Percentiles rank a stretch among this genome's conserved stretches.
phyloP scores from a whole-genome alignment of 2,329 filamentous ascomycete genomes.

The Apiospora arundinis region DNA sequence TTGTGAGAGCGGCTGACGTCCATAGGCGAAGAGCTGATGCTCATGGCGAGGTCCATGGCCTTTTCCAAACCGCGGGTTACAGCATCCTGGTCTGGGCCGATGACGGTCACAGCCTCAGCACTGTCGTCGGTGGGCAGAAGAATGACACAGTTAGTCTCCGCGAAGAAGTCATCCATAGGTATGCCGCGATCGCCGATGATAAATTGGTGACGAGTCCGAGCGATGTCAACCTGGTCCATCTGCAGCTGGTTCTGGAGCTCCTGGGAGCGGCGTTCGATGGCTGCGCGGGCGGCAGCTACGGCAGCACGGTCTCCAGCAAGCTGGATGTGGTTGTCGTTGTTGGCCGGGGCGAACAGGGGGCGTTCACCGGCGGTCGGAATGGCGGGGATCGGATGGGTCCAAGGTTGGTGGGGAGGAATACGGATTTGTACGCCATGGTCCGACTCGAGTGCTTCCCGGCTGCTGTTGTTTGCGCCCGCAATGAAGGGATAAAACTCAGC shows the following conservation, averaged over 20 bases:
- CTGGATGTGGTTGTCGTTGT: conserved; percentile 78
- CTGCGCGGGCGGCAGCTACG: conserved; percentile 78
- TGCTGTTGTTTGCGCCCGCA: conserved; percentile 75
- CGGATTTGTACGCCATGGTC: conserved; percentile 79
- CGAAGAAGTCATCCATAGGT: conserved; percentile 83
- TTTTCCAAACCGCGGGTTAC: conserved; percentile 79
- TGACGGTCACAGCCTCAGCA: conserved; percentile 82
- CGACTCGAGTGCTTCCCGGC: conserved; percentile 71
- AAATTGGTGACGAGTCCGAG: conserved; percentile 90
- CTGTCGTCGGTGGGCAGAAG: conserved; percentile 77
- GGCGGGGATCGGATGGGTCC: conserved; percentile 72
- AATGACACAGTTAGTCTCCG: conserved; percentile 88
- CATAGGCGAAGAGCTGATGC: conserved; percentile 83
- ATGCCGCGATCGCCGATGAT: conserved; percentile 86
- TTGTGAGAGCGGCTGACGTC: conserved; percentile 83
- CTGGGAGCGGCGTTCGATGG: conserved; percentile 80
- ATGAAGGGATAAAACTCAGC: conserved; percentile 96
- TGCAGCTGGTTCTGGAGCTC: conserved; percentile 78
- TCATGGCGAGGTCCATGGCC: conserved; percentile 86
- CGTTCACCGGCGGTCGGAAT: conserved; percentile 66
- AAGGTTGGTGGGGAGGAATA: conserved; percentile 82
- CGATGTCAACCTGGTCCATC: conserved; percentile 80
- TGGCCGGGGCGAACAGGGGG: conserved; percentile 73
- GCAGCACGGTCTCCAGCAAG: conserved; percentile 85
- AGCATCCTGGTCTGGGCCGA: conserved; percentile 73